Conservation (phyloP, 257 asterid genomes). For the Jaltomata sinuosa region DNA sequence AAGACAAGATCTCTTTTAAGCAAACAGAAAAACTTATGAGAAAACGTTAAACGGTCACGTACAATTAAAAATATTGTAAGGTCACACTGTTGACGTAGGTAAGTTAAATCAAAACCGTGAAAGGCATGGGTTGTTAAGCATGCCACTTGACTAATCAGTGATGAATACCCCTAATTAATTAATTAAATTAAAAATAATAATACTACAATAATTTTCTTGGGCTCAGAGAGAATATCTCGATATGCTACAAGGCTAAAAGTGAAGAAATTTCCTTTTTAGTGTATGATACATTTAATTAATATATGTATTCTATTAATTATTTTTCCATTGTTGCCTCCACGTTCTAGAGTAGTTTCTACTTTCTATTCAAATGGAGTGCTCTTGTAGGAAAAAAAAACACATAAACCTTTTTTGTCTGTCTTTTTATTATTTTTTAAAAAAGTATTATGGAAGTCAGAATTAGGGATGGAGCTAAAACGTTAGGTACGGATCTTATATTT, state of each 20-base stretch:
- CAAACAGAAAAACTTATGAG: too few relatives aligned
- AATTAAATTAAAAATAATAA: background rate
- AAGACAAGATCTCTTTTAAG: too few relatives aligned
- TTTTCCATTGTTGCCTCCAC: background rate
- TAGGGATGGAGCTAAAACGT: background rate
- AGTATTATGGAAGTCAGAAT: background rate
- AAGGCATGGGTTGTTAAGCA: background rate
- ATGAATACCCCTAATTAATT: background rate
- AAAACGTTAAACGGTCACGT: background rate
- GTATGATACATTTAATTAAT: background rate
- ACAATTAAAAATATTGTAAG: background rate
- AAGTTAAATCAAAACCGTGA: background rate
- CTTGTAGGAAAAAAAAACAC: background rate
- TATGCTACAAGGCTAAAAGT: background rate
- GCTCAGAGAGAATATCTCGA: background rate
- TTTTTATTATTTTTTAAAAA: background rate
- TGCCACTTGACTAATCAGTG: background rate
- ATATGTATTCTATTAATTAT: background rate
- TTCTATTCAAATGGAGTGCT: background rate
- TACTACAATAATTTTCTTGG: background rate
- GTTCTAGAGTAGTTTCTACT: slow-evolving; percentile 1
- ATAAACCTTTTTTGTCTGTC: background rate
- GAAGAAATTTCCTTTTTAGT: background rate
- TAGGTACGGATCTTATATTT: background rate
- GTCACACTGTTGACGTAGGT: background rate